These are phyloP conservation scores for Salix udensis DNA, from an alignment of 345 rosid genomes.

Conservation along the genomic window DNA sequence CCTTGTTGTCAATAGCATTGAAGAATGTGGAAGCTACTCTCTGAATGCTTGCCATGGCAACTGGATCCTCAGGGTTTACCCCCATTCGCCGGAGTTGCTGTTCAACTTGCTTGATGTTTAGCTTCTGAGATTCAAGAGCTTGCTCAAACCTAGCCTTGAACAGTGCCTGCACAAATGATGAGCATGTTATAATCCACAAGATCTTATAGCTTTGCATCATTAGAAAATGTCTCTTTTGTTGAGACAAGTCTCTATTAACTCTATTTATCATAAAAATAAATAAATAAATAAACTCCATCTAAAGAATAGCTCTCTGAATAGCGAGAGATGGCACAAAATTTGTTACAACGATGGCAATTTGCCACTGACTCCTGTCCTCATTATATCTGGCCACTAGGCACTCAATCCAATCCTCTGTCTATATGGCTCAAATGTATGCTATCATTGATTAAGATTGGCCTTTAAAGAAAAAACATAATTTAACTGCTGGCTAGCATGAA, in stretches of 20 bases:
- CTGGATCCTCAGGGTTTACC: slow-evolving; percentile 96
- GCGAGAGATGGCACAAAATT: neutral
- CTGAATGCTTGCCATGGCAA: slow-evolving; percentile 96
- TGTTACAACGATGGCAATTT: neutral
- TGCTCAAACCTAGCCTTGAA: slow-evolving; percentile 97
- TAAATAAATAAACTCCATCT: neutral
- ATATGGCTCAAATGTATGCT: neutral
- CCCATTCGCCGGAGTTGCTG: slow-evolving; percentile 86
- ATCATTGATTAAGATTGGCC: neutral
- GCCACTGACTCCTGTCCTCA: too few relatives aligned
- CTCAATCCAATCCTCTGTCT: neutral
- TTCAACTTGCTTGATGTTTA: slow-evolving; percentile 86
- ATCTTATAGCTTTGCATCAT: neutral
- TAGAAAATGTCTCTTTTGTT: neutral
- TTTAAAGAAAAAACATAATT: neutral
- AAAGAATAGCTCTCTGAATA: too few relatives aligned
- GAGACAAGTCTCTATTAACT: neutral
- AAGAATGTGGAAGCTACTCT: slow-evolving; percentile 97
- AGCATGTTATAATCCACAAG: neutral
- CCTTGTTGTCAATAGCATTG: slow-evolving; percentile 87
- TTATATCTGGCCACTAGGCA: too few relatives aligned
- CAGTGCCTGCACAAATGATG: slow-evolving; percentile 59
- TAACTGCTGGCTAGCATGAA: neutral
- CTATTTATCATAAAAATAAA: too few relatives aligned
- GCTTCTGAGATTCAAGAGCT: slow-evolving; percentile 98